phyloP scores from a whole-genome alignment of 192 early-diverging fungal species.

The Lunasporangiospora selenospora region DNA sequence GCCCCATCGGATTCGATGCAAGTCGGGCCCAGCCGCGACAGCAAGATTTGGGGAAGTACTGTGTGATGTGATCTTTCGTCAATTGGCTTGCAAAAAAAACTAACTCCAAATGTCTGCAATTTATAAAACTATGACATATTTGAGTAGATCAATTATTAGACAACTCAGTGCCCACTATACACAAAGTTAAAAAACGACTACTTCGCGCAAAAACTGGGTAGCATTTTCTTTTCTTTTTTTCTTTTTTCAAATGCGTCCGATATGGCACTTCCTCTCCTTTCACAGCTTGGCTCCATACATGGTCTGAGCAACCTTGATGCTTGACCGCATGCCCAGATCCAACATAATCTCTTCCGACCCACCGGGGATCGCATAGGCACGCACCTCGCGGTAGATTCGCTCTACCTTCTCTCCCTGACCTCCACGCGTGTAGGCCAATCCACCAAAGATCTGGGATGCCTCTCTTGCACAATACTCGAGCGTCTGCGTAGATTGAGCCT shows the following conservation, averaged over 20 bases:
- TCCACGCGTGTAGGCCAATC: conserved; percentile 79
- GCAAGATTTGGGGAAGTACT: no score
- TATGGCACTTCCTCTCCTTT: background rate
- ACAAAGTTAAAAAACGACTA: background rate
- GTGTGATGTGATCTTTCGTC: no score
- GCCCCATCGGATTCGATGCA: no score
- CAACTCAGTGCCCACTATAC: background rate
- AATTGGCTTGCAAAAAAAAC: no score
- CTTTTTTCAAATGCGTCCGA: background rate
- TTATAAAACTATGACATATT: no score
- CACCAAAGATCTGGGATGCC: conserved; percentile 91
- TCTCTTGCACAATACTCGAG: conserved; percentile 90
- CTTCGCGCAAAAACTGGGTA: background rate
- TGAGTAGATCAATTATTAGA: background rate
- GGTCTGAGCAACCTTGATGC: conserved; percentile 63
- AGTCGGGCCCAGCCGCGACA: no score
- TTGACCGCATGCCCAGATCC: conserved; percentile 82
- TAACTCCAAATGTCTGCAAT: no score
- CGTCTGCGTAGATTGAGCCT: conserved; percentile 86
- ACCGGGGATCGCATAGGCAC: conserved; percentile 84
- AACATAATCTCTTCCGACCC: conserved; percentile 94
- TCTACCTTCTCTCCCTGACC: conserved; percentile 80
- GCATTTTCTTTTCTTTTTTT: background rate
- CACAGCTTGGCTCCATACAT: conserved; percentile 1
- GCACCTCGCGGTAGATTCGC: conserved; percentile 85